Conservation (phyloP, 768 basidiomycete species). For the Calocybe gangraenosa region DNA sequence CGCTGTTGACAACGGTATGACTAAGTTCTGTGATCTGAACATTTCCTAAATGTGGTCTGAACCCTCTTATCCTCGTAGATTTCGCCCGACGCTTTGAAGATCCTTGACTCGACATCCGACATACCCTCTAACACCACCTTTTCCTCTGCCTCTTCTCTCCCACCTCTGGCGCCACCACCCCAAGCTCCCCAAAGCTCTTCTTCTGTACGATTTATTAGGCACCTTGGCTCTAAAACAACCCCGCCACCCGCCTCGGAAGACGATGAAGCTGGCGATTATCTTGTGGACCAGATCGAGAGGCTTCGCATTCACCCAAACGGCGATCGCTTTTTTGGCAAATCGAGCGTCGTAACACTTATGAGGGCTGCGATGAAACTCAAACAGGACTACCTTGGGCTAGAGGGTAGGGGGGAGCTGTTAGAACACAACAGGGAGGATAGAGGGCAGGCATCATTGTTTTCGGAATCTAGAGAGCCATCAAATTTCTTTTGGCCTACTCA, state of each 20-base stretch:
- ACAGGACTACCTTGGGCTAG: slow-evolving; percentile 40
- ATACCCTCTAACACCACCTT: not conserved
- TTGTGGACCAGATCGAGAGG: slow-evolving; percentile 32
- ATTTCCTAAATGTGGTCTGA: not conserved
- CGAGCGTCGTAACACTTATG: slow-evolving; percentile 48
- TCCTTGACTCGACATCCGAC: slow-evolving; percentile 6
- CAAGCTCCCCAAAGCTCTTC: slow-evolving; percentile 1
- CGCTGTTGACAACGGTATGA: slow-evolving; percentile 37
- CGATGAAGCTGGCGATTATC: slow-evolving; percentile 28
- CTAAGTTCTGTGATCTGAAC: not conserved
- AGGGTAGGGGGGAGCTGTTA: not conserved
- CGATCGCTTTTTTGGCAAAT: slow-evolving; percentile 50
- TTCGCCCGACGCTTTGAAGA: slow-evolving; percentile 35
- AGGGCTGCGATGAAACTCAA: slow-evolving; percentile 53
- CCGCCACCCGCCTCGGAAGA: slow-evolving; percentile 18
- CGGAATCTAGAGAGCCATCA: not conserved
- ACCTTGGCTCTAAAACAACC: slow-evolving; percentile 2
- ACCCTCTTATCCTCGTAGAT: slow-evolving; percentile 35
- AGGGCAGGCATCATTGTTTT: not conserved
- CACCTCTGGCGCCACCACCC: not conserved
- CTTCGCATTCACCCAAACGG: slow-evolving; percentile 29
- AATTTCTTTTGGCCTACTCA: not conserved
- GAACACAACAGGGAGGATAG: not conserved
- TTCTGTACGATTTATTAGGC: slow-evolving; percentile 10
- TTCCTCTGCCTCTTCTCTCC: not conserved